Conservation (phyloP, 257 asterid species). For the Salvia splendens region DNA sequence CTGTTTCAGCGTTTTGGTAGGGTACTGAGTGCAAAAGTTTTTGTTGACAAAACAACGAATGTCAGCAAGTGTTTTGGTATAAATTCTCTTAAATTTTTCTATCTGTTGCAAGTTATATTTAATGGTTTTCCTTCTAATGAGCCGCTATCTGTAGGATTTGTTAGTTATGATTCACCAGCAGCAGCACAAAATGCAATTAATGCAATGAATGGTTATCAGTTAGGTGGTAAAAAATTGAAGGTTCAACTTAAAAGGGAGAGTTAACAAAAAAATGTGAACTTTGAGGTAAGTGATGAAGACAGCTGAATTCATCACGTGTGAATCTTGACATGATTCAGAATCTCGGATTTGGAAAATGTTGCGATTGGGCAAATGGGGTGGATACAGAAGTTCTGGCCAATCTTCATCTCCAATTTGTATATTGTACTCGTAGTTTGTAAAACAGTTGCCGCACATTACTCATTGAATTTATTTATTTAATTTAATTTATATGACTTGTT, state of each 20-base stretch:
- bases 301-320: conserved; percentile 31
- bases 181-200: conserved; percentile 85
- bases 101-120: conserved; percentile 11
- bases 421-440: conserved; percentile 56
- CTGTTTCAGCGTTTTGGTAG: conserved; percentile 80
- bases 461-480: conserved; percentile 53
- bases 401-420: conserved; percentile 31
- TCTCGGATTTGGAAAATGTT: background rate
- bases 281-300: conserved; percentile 38
- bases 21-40: conserved; percentile 92
- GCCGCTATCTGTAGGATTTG: conserved; percentile 68
- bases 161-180: conserved; percentile 81
- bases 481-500: conserved; percentile 33
- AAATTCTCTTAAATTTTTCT: conserved; percentile 14
- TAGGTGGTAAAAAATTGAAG: conserved; percentile 92
- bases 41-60: conserved; percentile 82
- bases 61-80: conserved; percentile 97
- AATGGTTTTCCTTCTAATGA: conserved; percentile 10
- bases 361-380: background rate
- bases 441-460: conserved; percentile 41
- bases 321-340: conserved; percentile 25
- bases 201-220: conserved; percentile 81
- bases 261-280: conserved; percentile 50
- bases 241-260: conserved; percentile 89
- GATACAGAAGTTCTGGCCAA: background rate